These are phyloP conservation scores for Corymbia citriodora DNA, from an alignment of 441 rosid genomes.

Conservation along the genomic window DNA sequence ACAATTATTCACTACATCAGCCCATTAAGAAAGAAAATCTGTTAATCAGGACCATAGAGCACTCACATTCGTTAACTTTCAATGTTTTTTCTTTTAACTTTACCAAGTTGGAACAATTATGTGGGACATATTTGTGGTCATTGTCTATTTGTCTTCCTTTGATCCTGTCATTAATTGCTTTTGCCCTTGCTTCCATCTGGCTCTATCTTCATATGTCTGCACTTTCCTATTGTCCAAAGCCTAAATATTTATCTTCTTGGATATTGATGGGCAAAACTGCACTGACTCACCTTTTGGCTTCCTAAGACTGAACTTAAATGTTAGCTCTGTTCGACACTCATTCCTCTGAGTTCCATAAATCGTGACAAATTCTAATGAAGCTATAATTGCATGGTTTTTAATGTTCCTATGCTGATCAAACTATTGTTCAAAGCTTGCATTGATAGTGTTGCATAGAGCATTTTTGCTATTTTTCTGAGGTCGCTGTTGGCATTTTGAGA, in stretches of 20 bases:
- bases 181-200: not conserved
- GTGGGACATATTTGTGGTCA: not conserved
- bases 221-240: not conserved
- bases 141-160: not conserved
- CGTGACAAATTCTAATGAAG: not conserved
- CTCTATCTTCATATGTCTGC: not conserved
- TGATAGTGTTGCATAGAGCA: not conserved
- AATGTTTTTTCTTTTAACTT: not conserved
- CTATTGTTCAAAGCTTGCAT: not conserved
- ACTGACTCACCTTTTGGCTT: not conserved
- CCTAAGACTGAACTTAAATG: not conserved
- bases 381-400: not conserved
- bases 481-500: not conserved
- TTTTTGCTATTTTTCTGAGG: not conserved
- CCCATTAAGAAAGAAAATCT: not conserved
- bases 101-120: not conserved
- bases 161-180: not conserved
- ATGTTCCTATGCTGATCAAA: not conserved
- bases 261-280: not conserved
- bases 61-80: not conserved
- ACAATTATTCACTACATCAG: not conserved
- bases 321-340: not conserved
- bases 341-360: not conserved
- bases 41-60: not conserved
- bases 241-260: not conserved